Evolutionary conservation across 2,329 filamentous ascomycete species (phyloP).

Genomic region (Fusarium nurragi): DNA sequence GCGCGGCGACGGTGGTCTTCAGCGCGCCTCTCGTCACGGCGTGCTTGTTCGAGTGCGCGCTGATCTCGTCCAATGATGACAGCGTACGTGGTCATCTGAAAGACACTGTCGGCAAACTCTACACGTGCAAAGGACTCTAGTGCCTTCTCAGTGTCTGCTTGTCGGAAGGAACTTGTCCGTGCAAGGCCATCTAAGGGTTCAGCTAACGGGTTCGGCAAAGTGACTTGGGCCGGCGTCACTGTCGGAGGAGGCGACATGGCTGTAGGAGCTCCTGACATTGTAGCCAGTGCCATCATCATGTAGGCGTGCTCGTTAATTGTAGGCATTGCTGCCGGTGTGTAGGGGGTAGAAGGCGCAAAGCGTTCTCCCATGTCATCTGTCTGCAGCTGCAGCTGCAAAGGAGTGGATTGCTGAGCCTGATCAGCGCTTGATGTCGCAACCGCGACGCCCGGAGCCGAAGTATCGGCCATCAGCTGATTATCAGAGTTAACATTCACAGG

Average conservation of each 20-base stretch:
- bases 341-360: slow-evolving; percentile 48
- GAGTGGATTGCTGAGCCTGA: slow-evolving; percentile 34
- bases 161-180: slow-evolving; percentile 48
- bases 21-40: slow-evolving; percentile 60
- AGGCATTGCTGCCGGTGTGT: slow-evolving; percentile 47
- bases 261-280: slow-evolving; percentile 50
- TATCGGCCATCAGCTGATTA: slow-evolving; percentile 40
- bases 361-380: slow-evolving; percentile 40
- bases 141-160: slow-evolving; percentile 51
- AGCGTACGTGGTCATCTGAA: slow-evolving; percentile 80
- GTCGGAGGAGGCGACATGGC: slow-evolving; percentile 56
- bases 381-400: slow-evolving; percentile 30
- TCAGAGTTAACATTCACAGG: slow-evolving; percentile 20
- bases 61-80: slow-evolving; percentile 79
- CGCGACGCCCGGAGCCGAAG: slow-evolving; percentile 16
- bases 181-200: slow-evolving; percentile 44
- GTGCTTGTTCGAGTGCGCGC: slow-evolving; percentile 64
- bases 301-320: slow-evolving; percentile 52
- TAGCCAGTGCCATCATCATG: slow-evolving; percentile 58
- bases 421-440: slow-evolving; percentile 15
- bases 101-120: slow-evolving; percentile 78
- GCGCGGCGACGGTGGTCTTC: slow-evolving; percentile 56
- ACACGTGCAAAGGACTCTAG: slow-evolving; percentile 69
- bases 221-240: slow-evolving; percentile 58
- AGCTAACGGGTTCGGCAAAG: slow-evolving; percentile 52